Evolutionary conservation across 202 grass and related monocot genomes (phyloP), one percentile per base, ranked within the genome.

Genomic region (Bolboschoenoplectus hybrid): DNA sequence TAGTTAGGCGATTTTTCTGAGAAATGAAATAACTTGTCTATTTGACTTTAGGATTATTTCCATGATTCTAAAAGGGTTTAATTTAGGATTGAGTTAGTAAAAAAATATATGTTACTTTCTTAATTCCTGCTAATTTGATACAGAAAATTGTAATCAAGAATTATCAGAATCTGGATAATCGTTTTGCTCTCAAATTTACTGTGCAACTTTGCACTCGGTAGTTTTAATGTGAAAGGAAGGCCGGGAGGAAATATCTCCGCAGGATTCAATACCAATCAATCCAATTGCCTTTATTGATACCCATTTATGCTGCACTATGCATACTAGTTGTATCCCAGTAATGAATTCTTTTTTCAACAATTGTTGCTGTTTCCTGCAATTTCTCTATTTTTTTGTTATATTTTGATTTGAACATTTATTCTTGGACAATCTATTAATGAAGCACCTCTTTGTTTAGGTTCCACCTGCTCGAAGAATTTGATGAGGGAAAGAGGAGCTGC

Each of bases 401-500:
- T 80, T 84, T 19, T 44, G 49, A 72, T 70, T 36, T 40, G 47
- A 43, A 64, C 57, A 57, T 87, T 71, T 50, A 5, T 84, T 81
- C 52, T 57, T 82, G 45, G 20, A 9, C 32, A 56, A 50, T 53
- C 8, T 51, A 49, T 82, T 82, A 2, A 10, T 82, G 47, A 5
- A 74, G 81, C 44, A 19, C 88, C 77, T 83, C 58, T 50, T 14
- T 90, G 26, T 91, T 72, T 81, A 96, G 96, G 76, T 98, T 98
- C 90, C 96, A 98, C 82, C 87, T 89, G 81, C 87, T 98, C 53
- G 84, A 96, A 91, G 96, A 98, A 88, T 98, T 98, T 87, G 96
- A 98, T 83, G 96, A 98, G 87, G 96, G 90, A 56, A 98, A 96
- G 83, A 85, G 96, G 84, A 98, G 96, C 64, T 98, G 96, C 63